phyloP scores from a whole-genome alignment of 169 alveolate genomes.

The Plasmodium coatneyi region DNA sequence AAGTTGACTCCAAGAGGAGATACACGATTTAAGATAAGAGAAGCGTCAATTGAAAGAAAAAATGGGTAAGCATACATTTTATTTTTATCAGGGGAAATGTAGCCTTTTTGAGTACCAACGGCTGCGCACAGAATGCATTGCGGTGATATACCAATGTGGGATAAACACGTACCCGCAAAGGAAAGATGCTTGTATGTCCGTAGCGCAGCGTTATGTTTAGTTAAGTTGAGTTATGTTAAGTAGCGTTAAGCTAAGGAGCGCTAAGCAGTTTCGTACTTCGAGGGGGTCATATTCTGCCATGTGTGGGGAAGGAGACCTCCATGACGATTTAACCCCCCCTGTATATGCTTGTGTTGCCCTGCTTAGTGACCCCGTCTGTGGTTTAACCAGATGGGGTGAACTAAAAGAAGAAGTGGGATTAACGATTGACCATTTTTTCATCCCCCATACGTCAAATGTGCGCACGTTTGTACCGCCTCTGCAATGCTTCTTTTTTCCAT shows the following conservation, averaged over 20 bases:
- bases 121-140: not conserved
- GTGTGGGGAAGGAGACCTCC: not conserved
- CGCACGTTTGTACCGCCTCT: not conserved
- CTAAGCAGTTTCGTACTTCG: not conserved
- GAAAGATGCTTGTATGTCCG: not conserved
- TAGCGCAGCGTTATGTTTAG: not conserved
- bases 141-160: not conserved
- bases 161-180: not conserved
- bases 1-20: not conserved
- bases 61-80: conserved; percentile 31
- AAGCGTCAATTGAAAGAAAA: not conserved
- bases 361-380: not conserved
- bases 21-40: not conserved
- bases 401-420: not conserved
- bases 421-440: not conserved
- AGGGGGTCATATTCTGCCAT: not conserved
- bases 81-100: not conserved
- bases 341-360: not conserved
- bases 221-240: too few species aligned
- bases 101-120: not conserved
- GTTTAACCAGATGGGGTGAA: not conserved
- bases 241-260: too few species aligned
- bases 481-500: not conserved
- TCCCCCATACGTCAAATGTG: not conserved
- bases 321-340: not conserved